These are phyloP conservation scores for Saposhnikovia divaricata DNA, from an alignment of 129 eudicot species.

Conservation along the genomic window DNA sequence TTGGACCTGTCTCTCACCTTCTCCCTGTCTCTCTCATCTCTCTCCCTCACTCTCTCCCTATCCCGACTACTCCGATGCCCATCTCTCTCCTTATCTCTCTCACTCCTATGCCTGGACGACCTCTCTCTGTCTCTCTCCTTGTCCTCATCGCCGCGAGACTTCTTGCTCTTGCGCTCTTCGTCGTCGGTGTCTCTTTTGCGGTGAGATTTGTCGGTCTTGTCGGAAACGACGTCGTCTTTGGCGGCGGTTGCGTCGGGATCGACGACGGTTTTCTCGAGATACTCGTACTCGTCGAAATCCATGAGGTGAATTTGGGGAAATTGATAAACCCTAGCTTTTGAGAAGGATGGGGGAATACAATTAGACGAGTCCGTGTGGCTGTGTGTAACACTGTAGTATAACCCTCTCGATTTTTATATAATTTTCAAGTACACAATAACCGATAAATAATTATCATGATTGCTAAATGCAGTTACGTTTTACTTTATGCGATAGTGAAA, in stretches of 20 bases:
- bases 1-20: constrained; percentile 22
- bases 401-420: background rate
- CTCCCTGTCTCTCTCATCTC: constrained; percentile 14
- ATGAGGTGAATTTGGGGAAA: constrained; percentile 9
- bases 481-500: too few species aligned
- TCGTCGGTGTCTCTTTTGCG: constrained; percentile 36
- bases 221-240: constrained; percentile 28
- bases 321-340: constrained; percentile 8
- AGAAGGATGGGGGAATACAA: background rate
- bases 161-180: constrained; percentile 24
- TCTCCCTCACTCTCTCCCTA: constrained; percentile 21
- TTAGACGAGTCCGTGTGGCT: background rate
- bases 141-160: constrained; percentile 29
- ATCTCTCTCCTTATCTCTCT: constrained; percentile 23
- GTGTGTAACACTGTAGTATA: background rate
- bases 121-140: constrained; percentile 28
- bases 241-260: constrained; percentile 30
- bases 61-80: constrained; percentile 29
- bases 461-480: too few species aligned
- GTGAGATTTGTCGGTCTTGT: constrained; percentile 44
- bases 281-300: constrained; percentile 96
- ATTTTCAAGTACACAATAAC: too few species aligned
- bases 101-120: constrained; percentile 31
- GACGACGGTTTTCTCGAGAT: constrained; percentile 68
- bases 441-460: too few species aligned